Evolutionary conservation across 1,139 yeast species (phyloP).

Genomic region (Magnusiomyces paraingens): DNA sequence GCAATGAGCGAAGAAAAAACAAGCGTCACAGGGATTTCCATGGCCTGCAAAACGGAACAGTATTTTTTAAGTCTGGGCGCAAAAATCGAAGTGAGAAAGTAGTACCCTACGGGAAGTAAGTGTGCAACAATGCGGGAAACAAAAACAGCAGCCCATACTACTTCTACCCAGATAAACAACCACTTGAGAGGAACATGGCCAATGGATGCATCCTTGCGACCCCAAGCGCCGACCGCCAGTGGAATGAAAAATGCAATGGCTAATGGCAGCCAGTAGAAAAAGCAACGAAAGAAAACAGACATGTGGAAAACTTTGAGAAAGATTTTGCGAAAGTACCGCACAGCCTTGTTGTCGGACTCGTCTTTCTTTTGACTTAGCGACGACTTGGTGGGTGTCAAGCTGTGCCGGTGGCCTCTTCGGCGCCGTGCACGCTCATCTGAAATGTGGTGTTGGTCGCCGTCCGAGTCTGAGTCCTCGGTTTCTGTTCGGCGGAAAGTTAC

Average conservation of each 20-base stretch:
- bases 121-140: conserved; percentile 34
- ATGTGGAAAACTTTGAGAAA: conserved; percentile 26
- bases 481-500: not conserved
- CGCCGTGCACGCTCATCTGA: conserved; percentile 1
- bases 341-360: conserved; percentile 14
- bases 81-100: conserved; percentile 31
- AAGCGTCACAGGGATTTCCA: conserved; percentile 34
- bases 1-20: conserved; percentile 33
- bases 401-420: conserved; percentile 15
- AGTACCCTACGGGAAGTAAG: conserved; percentile 29
- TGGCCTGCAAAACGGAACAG: conserved; percentile 32
- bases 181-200: conserved; percentile 36
- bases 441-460: conserved; percentile 15
- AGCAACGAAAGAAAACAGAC: conserved; percentile 32
- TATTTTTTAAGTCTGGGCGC: conserved; percentile 34
- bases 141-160: conserved; percentile 38
- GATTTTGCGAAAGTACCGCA: conserved; percentile 23
- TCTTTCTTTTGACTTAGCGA: conserved; percentile 5
- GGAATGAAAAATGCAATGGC: conserved; percentile 37
- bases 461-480: conserved; percentile 10
- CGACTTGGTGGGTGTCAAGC: conserved; percentile 7
- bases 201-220: conserved; percentile 25
- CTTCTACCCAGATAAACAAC: conserved; percentile 40
- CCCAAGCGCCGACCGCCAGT: conserved; percentile 38
- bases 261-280: conserved; percentile 36